These are phyloP conservation scores for Pseudisothecium myosuroides DNA, from an alignment of 225 moss, liverwort and hornwort genomes.

Conservation along the genomic window DNA sequence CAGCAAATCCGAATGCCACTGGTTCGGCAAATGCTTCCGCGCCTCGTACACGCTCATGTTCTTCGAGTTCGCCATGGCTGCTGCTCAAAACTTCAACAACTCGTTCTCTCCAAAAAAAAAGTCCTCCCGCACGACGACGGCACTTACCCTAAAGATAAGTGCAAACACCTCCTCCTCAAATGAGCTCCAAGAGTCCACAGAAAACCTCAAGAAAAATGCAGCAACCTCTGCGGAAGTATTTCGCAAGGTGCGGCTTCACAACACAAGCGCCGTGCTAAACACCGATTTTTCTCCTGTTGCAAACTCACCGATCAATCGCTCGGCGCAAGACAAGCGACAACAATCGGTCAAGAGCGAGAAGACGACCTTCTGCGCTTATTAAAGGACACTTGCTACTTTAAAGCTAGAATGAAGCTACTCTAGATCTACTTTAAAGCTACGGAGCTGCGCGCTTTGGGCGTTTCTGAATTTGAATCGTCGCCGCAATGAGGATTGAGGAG, in stretches of 20 bases:
- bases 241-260: neutral
- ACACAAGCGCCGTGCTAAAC: neutral
- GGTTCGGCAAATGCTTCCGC: conserved; percentile 50
- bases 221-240: neutral
- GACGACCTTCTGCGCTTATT: no score
- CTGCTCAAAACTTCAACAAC: neutral
- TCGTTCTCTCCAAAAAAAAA: neutral
- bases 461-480: neutral
- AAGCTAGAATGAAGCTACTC: neutral
- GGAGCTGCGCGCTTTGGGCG: neutral
- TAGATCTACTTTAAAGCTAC: neutral
- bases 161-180: neutral
- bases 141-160: neutral
- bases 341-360: neutral
- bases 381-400: neutral
- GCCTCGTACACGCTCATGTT: conserved; percentile 29
- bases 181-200: neutral
- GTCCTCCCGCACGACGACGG: neutral
- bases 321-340: neutral
- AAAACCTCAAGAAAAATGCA: neutral
- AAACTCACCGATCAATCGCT: neutral
- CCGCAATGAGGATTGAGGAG: neutral
- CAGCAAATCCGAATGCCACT: conserved; percentile 60
- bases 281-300: neutral
- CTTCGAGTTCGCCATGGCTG: conserved; percentile 64